phyloP scores from a whole-genome alignment of 768 basidiomycete genomes.

The Rhizopogon vulgaris region DNA sequence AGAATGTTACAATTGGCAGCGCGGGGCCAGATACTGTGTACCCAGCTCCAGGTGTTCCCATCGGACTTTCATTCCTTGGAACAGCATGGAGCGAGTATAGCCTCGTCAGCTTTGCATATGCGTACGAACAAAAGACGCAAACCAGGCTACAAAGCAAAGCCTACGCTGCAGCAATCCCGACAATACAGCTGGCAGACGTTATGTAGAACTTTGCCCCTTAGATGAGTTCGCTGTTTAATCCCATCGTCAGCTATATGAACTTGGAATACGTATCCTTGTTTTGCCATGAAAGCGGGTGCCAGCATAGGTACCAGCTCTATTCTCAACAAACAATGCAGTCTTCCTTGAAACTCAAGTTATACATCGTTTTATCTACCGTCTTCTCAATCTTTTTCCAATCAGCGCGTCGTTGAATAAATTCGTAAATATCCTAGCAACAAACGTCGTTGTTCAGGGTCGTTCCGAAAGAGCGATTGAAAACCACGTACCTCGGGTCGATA shows the following conservation, averaged over 20 bases:
- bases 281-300: neutral
- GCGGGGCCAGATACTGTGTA: slow-evolving; percentile 30
- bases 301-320: no score
- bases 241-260: neutral
- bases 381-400: slow-evolving; percentile 99
- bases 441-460: neutral
- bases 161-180: slow-evolving; percentile 48
- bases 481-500: slow-evolving; percentile 81
- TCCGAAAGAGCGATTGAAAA: neutral
- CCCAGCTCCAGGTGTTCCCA: slow-evolving; percentile 34
- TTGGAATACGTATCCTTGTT: neutral
- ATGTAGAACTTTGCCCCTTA: slow-evolving; percentile 2
- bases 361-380: slow-evolving; percentile 92
- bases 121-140: slow-evolving; percentile 51
- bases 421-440: slow-evolving; percentile 71
- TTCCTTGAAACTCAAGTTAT: slow-evolving; percentile 88
- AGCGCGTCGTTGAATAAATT: slow-evolving; percentile 89
- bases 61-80: slow-evolving; percentile 37
- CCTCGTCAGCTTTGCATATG: slow-evolving; percentile 36
- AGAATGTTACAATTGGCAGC: slow-evolving; percentile 22
- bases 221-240: neutral
- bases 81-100: slow-evolving; percentile 39
- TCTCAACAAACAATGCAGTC: slow-evolving; percentile 59
- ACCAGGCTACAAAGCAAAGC: slow-evolving; percentile 44
- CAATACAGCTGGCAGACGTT: slow-evolving; percentile 40